These are phyloP conservation scores for Penicillium ucsense DNA, from an alignment of 495 filamentous ascomycete species.

Conservation along the genomic window DNA sequence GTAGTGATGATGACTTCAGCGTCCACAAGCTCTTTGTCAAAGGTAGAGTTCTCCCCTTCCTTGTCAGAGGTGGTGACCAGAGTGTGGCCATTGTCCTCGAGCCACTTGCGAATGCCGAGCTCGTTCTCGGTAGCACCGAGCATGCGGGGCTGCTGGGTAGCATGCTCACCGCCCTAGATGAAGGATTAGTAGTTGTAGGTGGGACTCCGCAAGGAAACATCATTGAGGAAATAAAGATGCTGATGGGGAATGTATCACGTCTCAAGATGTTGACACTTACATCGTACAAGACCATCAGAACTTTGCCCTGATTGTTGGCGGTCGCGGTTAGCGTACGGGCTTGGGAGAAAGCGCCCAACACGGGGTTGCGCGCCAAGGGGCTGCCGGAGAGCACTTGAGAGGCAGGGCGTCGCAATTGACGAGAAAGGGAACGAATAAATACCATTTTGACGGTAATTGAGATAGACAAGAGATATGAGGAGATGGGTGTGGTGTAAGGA, in stretches of 20 bases:
- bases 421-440: conserved; percentile 53
- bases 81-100: conserved; percentile 91
- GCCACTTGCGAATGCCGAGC: conserved; percentile 90
- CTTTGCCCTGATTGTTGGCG: conserved; percentile 55
- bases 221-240: neutral
- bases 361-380: conserved; percentile 19
- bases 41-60: conserved; percentile 84
- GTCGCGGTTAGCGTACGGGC: conserved; percentile 47
- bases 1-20: conserved; percentile 99
- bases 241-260: neutral
- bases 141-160: conserved; percentile 68
- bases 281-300: conserved; percentile 68
- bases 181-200: conserved; percentile 6
- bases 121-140: conserved; percentile 97
- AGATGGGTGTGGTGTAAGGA: conserved; percentile 1
- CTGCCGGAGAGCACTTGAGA: conserved; percentile 40
- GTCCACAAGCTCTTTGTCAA: conserved; percentile 92
- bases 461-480: neutral
- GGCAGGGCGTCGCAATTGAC: conserved; percentile 48
- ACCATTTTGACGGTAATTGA: conserved; percentile 50
- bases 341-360: conserved; percentile 28
- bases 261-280: conserved; percentile 35
- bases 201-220: no score
- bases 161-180: conserved; percentile 55
- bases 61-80: conserved; percentile 97